Conservation (phyloP, 164 flowering plant genomes). For the Nymphaea thermarum region DNA sequence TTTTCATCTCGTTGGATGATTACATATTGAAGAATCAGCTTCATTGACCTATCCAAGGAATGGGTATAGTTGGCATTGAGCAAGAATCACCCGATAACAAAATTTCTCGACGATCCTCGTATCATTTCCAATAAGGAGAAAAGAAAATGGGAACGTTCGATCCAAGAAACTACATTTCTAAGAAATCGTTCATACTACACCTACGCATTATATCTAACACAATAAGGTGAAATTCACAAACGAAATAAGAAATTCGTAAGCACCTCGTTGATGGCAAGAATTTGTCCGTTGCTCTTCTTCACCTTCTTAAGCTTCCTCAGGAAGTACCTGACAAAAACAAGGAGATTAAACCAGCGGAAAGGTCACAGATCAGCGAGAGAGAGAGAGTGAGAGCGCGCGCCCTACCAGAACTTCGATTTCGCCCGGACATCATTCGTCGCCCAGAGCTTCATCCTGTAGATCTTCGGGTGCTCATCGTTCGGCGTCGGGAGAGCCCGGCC, state of each 20-base stretch:
- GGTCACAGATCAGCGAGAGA: not conserved
- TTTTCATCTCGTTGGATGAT: no score
- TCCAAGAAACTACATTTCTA: no score
- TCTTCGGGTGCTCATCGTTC: conserved; percentile 69
- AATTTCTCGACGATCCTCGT: no score
- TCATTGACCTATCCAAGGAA: no score
- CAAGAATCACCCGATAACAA: no score
- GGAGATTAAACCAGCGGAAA: not conserved
- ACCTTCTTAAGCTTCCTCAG: conserved; percentile 90
- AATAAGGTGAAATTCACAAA: not conserved
- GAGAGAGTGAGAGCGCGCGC: not conserved
- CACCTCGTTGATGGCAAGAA: conserved; percentile 83
- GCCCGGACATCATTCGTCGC: conserved; percentile 81
- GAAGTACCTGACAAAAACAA: conserved; percentile 41
- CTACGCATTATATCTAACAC: no score
- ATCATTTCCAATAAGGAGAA: not conserved
- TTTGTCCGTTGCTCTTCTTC: conserved; percentile 81
- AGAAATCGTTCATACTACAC: no score
- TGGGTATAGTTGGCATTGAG: no score
- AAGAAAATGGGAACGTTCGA: not conserved
- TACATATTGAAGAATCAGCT: no score
- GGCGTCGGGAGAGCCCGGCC: conserved; percentile 75
- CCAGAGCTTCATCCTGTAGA: conserved; percentile 92
- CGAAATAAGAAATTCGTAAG: not conserved
- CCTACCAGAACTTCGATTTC: conserved; percentile 75